Base-by-base conservation (phyloP, 2,329 filamentous ascomycete species). In the Pseudophaeomoniella oleicola region DNA sequence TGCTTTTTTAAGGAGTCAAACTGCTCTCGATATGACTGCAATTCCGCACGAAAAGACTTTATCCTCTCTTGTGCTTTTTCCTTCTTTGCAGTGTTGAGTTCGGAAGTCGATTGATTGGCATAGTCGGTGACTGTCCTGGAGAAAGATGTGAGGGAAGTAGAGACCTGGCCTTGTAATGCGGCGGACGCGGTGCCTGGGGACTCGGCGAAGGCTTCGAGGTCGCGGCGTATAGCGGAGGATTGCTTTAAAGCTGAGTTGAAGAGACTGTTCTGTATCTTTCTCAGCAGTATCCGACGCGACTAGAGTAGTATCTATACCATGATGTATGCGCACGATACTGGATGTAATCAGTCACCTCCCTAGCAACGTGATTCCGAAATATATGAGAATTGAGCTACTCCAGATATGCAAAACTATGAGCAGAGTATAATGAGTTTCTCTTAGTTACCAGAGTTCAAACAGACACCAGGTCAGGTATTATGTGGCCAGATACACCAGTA, bases 71-170 rank as follows among this genome's bases (percentile, higher is more conserved):
- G 69, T 1, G 88, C 90, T 53, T 96, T 94, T 41, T 90, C 80
- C 48, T 93, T 83, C 61, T 96, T 98, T 41, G 83, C 80, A 3
- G 81, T 72, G 39, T 93, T 87, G 19, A 94, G 75, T 58, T 98
- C 90, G 50, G 88, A 82, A 46, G 83, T 82, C 1, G 87, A 81
- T 18, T 93, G 75, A 38, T 72, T 71, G 50, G 81, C 75, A 66
- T 98, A 98, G 54, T 94, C 87, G 62, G 94, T 87, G 45, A 98
- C 71, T 1, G 85, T 93, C 42, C 90, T 84, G 33, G 81, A 75
- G 57, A 98, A 86, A 41, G 86, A 76, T 31, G 81, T 77, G 18
- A 92, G 64, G 11, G 82, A 82, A 14, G 77, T 79, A n/a, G 80
- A 79, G 44, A 85, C 74, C 58, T 85, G 81, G 52, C 80, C 72